Evolutionary conservation across 1,139 yeast genomes (phyloP).

Genomic region (Scheffersomyces parashehatae): DNA sequence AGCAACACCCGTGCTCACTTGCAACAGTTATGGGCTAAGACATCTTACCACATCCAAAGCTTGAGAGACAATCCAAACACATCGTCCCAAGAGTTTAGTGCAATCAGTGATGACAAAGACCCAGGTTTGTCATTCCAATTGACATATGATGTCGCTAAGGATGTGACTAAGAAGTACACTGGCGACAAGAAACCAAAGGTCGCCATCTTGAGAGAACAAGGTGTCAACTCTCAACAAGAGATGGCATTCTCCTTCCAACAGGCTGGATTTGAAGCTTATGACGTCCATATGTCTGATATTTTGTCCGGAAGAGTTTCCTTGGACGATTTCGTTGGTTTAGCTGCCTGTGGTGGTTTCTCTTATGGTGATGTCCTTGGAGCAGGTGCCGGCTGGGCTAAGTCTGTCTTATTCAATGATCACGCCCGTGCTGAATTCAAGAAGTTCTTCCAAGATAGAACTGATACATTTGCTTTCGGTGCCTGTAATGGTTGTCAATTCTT

Average conservation of each 20-base stretch:
- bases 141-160: constrained; percentile 48
- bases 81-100: constrained; percentile 80
- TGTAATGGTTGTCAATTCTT: constrained; percentile 99
- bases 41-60: constrained; percentile 88
- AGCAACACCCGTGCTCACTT: constrained; percentile 64
- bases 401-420: constrained; percentile 82
- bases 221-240: constrained; percentile 97
- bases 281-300: constrained; percentile 96
- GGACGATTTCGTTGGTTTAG: constrained; percentile 84
- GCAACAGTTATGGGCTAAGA: constrained; percentile 84
- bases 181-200: constrained; percentile 74
- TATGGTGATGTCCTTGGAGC: constrained; percentile 99
- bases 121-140: constrained; percentile 88
- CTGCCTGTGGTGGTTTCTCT: constrained; percentile 99
- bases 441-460: constrained; percentile 83
- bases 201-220: constrained; percentile 97
- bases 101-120: constrained; percentile 75
- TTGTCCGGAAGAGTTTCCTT: constrained; percentile 71
- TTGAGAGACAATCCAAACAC: constrained; percentile 92
- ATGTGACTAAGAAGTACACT: constrained; percentile 23
- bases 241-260: constrained; percentile 97
- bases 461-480: constrained; percentile 98
- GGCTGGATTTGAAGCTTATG: constrained; percentile 92
- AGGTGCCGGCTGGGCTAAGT: constrained; percentile 99
- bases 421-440: constrained; percentile 74